Base-by-base conservation (phyloP, 441 rosid genomes). In the Populus hybrid region DNA sequence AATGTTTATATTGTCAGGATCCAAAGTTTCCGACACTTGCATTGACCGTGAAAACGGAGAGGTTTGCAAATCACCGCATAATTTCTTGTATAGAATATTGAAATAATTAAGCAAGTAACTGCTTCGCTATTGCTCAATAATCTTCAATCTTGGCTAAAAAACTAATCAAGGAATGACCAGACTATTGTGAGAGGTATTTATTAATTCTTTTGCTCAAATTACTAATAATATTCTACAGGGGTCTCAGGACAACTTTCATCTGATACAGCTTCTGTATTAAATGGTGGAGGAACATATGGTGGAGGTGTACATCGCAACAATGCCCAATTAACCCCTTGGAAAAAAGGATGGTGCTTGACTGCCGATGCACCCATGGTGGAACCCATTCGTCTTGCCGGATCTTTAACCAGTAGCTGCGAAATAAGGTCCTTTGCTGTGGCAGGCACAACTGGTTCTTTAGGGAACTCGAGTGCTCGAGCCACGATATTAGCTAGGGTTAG, bases 291-390 rank as follows among this genome's bases (percentile, higher is more conserved):
- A 30, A 88, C 77, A 84, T 85, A 89, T 1, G 99, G 97, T 10
- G 95, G 97, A 24, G 70, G 69, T 8, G 91, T 90, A 73, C 98
- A 92, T 85, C 95, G 86, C 82, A 93, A 82, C 89, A 93, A 79
- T 8, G 98, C 99, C 98, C 97, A 93, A 68, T 90, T 95, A 46
- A 93, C 89, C 76, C 98, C 97, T 67, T 93, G 91, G 54, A 93
- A 95, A 80, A 95, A 93, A 0, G 86, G 85, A 69, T 93, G 99
- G 28, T 88, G 92, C 84, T 88, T 91, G 76, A 93, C 88, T 10
- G 95, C 90, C 3, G 95, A 85, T 38, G 98, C 95, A 11, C 99
- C 99, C 84, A 82, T 86, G 2, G 92, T 87, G 1, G 93, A 92
- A 32, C 99, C 97, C 63, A 90, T 65, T 68, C 97, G 87, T 79